phyloP scores from a whole-genome alignment of 257 asterid species.

The Misopates orontium region DNA sequence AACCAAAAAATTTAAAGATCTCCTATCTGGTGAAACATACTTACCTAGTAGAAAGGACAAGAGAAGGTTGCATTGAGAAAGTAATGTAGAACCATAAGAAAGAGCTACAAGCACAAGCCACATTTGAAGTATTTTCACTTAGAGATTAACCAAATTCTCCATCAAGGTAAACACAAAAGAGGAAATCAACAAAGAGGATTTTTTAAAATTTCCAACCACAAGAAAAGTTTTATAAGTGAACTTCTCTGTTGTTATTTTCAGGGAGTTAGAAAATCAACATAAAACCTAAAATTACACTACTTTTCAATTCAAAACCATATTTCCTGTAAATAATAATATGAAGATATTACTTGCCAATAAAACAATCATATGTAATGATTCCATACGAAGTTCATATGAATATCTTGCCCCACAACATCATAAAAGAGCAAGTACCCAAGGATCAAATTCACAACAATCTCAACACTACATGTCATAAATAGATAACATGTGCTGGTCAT shows the following conservation, averaged over 20 bases:
- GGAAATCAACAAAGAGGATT: no score
- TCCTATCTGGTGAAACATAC: neutral
- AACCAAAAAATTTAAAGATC: neutral
- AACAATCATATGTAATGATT: neutral
- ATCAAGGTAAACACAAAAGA: no score
- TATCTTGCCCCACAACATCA: neutral
- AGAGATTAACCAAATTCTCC: no score
- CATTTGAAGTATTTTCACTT: neutral
- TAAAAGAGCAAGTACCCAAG: neutral
- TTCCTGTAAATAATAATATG: no score
- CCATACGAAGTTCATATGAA: neutral
- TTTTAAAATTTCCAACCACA: no score
- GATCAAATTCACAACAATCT: neutral
- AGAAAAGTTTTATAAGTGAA: no score
- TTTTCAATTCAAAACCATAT: no score
- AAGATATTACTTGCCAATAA: no score
- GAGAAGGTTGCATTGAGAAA: neutral
- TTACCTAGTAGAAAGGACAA: neutral
- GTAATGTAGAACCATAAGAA: neutral
- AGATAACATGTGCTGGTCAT: neutral
- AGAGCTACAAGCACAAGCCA: neutral
- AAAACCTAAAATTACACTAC: no score
- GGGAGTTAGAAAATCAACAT: no score
- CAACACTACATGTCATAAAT: neutral
- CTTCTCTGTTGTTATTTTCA: no score